Evolutionary conservation across 2,329 filamentous ascomycete species (phyloP), one percentile per base, ranked within the genome.

Genomic region (Furcasterigmium furcatum): DNA sequence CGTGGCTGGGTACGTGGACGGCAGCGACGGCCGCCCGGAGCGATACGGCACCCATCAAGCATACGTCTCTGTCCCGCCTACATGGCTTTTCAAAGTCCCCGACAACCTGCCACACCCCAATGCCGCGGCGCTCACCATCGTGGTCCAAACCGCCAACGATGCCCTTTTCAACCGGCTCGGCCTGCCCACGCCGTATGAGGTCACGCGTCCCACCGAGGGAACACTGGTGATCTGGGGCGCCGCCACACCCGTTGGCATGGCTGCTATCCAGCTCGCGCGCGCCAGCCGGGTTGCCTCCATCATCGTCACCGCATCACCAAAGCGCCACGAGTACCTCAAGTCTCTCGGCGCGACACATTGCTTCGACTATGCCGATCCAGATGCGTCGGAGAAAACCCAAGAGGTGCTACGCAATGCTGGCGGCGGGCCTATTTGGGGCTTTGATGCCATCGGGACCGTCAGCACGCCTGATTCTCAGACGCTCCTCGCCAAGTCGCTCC

Each of bases 151-250:
- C 3, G 44, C 44, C 5, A 25, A 18, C 38, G 44, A 45, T 12
- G 44, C 38, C 13, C 20, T 45, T 9, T 45, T 27, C 16, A 45
- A 45, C 30, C 29, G 35, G 14, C 32, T 45, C n/a, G 9, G 14
- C 10, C 44, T 45, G 12, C 38, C 29, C 9, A 10, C 41, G 8
- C 44, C 44, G 10, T 20, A n/a, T 35, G 14, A 24, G 25, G 25
- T 13, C 8, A 29, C 8, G 8, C 8, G 8, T 29, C 39, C 49
- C 7, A 47, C 45, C 6, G 46, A 45, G 2, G 48, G 58, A 7
- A 54, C 55, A 2, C 7, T 67, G 7, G 46, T 70, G 14, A 56
- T 69, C 36, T 69, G 67, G 67, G 67, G 65, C n/a, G 67, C 61
- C 8, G 58, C 57, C 4, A 58, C 59, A 2, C 58, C 55, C 32